Evolutionary conservation across 495 filamentous ascomycete species (phyloP), one percentile per base, ranked within the genome.

Genomic region (Tirmania nivea): DNA sequence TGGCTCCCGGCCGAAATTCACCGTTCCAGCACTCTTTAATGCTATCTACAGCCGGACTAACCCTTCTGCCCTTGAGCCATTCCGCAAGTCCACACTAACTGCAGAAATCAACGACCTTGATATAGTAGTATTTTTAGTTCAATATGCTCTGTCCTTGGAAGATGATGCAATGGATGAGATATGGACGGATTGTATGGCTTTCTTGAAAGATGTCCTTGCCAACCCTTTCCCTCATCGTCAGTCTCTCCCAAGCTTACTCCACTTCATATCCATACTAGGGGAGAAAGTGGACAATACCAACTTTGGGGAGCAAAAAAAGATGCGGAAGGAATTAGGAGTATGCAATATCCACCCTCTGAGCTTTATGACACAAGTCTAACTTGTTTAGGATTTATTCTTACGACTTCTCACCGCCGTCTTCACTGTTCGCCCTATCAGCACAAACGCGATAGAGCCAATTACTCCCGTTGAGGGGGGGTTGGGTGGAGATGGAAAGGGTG

Each of bases 111-210:
- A 78, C 21, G 89, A 94, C 55, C 73, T 76, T 2, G 86, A 93
- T 59, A 69, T 96, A 14, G 84, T 87, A 9, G 76, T 79, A 17
- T 99, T 96, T 63, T 67, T 96, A 53, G 80, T 90, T 6, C 82
- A 86, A 49, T 99, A 96, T 63, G 80, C 86, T 1, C 75, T 77
- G 20, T 89, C 86, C 3, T 70, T 94, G 12, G 90, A 99, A 60
- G 90, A 99, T 59, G 90, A 99, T 70, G 82, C 90, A n/a, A 89
- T 96, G 73, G 92, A 99, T 61, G 90, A 99, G 67, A 94, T 99
- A 34, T 99, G 90, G 90, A 71, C 76, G 37, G 92, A 99, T 61
- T 96, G 89, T 65, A 86, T 86, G 60, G 77, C 80, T 0, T 99
- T 99, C 66, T 65, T 96, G 47, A 80, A 78, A 52, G 92, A 96